Conservation (phyloP, 2,329 filamentous ascomycete species). For the Cladorrhinum sp. region DNA sequence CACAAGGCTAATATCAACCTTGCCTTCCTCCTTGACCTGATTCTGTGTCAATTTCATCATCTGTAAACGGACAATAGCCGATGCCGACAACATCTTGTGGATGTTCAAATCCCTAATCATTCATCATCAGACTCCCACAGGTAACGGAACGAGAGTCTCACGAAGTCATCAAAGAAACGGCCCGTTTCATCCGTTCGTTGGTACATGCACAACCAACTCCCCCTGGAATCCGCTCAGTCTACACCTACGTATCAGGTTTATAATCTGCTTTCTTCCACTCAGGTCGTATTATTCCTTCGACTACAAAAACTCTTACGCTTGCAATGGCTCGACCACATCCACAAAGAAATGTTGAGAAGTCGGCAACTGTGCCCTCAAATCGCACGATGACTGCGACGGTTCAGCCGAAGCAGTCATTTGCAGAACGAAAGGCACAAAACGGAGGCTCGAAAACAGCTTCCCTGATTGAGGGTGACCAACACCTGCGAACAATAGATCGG, state of each 20-base stretch:
- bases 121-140: not conserved
- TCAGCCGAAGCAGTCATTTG: conserved; percentile 28
- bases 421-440: conserved; percentile 33
- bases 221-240: not conserved
- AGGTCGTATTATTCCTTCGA: not conserved
- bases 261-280: not conserved
- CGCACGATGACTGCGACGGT: conserved; percentile 13
- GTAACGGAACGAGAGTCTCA: too few species aligned
- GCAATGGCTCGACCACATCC: not conserved
- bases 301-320: not conserved
- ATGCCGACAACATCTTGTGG: too few species aligned
- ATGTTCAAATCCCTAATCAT: too few species aligned
- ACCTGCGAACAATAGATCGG: conserved; percentile 40
- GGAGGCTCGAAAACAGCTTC: conserved; percentile 27
- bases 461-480: conserved; percentile 37
- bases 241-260: not conserved
- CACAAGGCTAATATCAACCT: not conserved
- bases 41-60: too few species aligned
- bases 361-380: not conserved
- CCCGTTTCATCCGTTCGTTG: too few species aligned
- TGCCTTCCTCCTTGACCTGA: not conserved
- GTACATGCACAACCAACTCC: not conserved
- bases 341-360: not conserved
- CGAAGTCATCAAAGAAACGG: too few species aligned
- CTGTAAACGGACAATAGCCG: not conserved